Evolutionary conservation across 169 alveolate species (phyloP), one percentile per base, ranked within the genome.

Genomic region (Besnoitia besnoiti): DNA sequence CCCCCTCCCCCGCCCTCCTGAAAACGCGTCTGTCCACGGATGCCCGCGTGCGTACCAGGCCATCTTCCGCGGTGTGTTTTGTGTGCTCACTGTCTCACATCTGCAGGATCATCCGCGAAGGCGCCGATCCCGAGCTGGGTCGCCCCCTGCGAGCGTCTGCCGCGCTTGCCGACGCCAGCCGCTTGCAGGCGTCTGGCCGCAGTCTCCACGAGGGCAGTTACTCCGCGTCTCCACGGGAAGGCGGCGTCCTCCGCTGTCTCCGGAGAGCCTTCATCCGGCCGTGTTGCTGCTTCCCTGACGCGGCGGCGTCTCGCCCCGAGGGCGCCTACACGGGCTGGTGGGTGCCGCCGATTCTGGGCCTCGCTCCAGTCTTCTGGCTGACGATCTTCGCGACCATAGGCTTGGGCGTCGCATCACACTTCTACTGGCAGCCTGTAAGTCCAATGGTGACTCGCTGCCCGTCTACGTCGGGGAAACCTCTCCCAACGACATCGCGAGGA

Each of bases 361-460:
- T 67, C 44, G 80, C 80, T n/a, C 80, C 80, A 1, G 21, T 67
- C 21, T 67, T 67, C 80, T 67, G 80, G 80, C 80, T 67, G 2
- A 67, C 80, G 44, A 33, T 67, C 12, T 67, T 67, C 44, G 80
- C 80, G 46, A n/a, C 80, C 7, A 67, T 67, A 2, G 80, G 80
- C 14, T 30, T 14, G 21, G 80, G 80, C 12, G 44, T 35, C 0
- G 46, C 21, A 1, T 37, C 80, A 16, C 80, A 67, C 14, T 67
- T 33, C 80, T 67, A 35, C 19, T 67, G 80, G 80, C 39, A 67
- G n/a, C 80, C 80, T 1, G 80, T 67, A 67, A 35, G 44, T 67
- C 4, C n/a, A n/a, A n/a, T n/a, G n/a, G n/a, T n/a, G n/a, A n/a
- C n/a, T n/a, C n/a, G n/a, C n/a, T n/a, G n/a, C n/a, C n/a, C n/a